A percentile compares a stretch with the other conserved stretches of the same genome.
Evolutionary conservation across 352 stramenopile genomes (phyloP).

Genomic region (Globisporangium sylvaticum): DNA sequence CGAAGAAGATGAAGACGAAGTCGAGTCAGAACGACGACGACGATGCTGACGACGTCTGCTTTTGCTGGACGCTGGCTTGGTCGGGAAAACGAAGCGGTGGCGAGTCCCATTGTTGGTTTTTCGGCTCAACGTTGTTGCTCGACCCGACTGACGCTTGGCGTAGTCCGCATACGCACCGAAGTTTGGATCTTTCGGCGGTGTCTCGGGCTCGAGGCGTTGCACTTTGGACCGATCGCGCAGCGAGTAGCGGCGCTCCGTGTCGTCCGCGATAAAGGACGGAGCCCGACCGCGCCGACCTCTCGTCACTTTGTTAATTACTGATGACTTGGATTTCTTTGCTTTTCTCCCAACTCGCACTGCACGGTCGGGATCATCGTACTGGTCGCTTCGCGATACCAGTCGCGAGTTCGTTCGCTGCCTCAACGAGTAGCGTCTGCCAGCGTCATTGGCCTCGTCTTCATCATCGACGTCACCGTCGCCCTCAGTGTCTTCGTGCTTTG

Average conservation of each 20-base stretch:
- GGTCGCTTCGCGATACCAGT: constrained; percentile 9
- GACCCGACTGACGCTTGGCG: constrained; percentile 55
- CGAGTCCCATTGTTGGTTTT: constrained; percentile 19
- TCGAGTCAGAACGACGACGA: constrained; percentile 24
- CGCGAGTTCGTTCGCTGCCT: constrained; percentile 9
- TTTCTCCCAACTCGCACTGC: constrained; percentile 15
- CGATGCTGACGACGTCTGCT: constrained; percentile 21
- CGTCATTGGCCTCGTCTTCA: constrained; percentile 7
- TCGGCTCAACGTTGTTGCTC: constrained; percentile 5
- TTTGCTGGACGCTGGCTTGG: constrained; percentile 25
- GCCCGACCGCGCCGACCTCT: constrained; percentile 12
- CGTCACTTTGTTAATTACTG: background rate
- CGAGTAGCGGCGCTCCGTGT: constrained; percentile 49
- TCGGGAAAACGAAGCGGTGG: constrained; percentile 24
- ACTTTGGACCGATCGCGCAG: constrained; percentile 72
- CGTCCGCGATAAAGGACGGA: constrained; percentile 20
- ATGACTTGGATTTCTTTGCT: background rate
- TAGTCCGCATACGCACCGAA: constrained; percentile 58
- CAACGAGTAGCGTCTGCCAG: constrained; percentile 15
- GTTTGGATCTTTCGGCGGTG: constrained; percentile 28
- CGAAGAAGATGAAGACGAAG: constrained; percentile 31
- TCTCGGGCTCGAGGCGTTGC: constrained; percentile 28
- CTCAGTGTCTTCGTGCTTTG: constrained; percentile 22
- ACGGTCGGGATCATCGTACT: constrained; percentile 21
- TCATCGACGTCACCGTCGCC: constrained; percentile 21